Percentiles rank a stretch among this genome's conserved stretches.
Conservation (phyloP, 2,329 filamentous ascomycete species). For the Monosporascus sp. region DNA sequence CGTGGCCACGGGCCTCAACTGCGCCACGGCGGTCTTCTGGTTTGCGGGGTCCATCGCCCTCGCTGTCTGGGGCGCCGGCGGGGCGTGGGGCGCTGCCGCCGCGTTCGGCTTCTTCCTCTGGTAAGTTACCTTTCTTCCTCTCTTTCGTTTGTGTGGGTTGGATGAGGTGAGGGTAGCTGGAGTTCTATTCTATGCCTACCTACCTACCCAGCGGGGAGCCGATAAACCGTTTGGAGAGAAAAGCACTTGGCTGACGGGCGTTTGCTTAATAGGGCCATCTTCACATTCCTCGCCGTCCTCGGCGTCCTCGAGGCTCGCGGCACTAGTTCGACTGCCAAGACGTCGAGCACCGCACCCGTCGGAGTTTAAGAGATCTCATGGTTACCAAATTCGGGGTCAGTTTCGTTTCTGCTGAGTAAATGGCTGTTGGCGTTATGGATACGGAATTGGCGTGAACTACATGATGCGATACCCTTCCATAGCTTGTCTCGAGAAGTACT, state of each 20-base stretch:
- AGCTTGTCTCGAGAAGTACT: no score
- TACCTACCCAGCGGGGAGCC: neutral
- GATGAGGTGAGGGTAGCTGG: neutral
- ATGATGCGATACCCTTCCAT: no score
- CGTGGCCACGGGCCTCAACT: conserved; percentile 62
- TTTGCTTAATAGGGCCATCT: conserved; percentile 36
- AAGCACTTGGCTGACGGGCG: no score
- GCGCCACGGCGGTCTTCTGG: conserved; percentile 80
- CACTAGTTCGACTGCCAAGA: neutral
- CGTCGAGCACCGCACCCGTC: neutral
- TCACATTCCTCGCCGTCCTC: conserved; percentile 41
- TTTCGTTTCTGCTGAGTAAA: no score
- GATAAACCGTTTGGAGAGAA: no score
- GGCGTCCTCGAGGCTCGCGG: conserved; percentile 40
- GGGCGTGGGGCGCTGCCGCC: conserved; percentile 55
- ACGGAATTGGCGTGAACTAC: no score
- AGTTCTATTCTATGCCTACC: neutral
- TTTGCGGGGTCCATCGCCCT: conserved; percentile 79
- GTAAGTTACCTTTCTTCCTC: conserved; percentile 19
- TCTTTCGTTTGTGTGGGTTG: neutral
- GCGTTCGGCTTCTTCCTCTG: conserved; percentile 64
- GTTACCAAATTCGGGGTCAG: no score
- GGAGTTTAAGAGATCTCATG: neutral
- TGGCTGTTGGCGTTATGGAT: no score
- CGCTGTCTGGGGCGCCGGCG: conserved; percentile 58